phyloP scores from a whole-genome alignment of 768 basidiomycete genomes.

The Mycena crocata region DNA sequence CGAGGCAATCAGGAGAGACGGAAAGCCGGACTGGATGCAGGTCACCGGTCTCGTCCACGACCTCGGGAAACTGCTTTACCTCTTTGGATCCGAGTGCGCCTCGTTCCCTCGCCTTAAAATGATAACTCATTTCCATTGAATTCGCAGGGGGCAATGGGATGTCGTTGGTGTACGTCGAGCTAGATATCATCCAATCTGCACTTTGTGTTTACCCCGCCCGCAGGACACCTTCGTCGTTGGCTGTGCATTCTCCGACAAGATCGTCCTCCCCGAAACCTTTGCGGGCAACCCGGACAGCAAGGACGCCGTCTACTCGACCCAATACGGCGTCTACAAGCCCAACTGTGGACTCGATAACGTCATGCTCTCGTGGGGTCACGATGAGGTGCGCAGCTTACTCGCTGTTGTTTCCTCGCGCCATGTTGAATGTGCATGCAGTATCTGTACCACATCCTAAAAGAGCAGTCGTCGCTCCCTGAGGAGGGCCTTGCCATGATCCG shows the following conservation, averaged over 20 bases:
- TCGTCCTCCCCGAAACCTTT: slow-evolving; percentile 76
- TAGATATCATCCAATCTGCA: slow-evolving; percentile 1
- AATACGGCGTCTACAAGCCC: slow-evolving; percentile 80
- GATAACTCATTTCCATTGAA: not conserved
- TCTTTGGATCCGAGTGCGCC: slow-evolving; percentile 75
- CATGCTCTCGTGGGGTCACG: slow-evolving; percentile 55
- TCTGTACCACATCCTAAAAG: slow-evolving; percentile 85
- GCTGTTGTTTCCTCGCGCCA: not conserved
- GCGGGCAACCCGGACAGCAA: slow-evolving; percentile 62
- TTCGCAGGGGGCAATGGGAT: slow-evolving; percentile 83
- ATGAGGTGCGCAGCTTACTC: slow-evolving; percentile 80
- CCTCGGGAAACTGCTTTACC: slow-evolving; percentile 82
- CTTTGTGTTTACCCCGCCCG: slow-evolving; percentile 41
- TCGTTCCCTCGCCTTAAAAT: not conserved
- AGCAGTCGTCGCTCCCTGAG: slow-evolving; percentile 82
- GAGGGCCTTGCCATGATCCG: slow-evolving; percentile 93
- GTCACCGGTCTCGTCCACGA: slow-evolving; percentile 73
- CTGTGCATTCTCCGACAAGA: slow-evolving; percentile 86
- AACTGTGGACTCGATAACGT: slow-evolving; percentile 88
- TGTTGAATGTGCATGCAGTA: slow-evolving; percentile 61
- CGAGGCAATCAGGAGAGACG: slow-evolving; percentile 88
- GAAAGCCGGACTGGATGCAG: slow-evolving; percentile 95
- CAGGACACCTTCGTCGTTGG: slow-evolving; percentile 83
- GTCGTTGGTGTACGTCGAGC: slow-evolving; percentile 80
- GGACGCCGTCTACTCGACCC: slow-evolving; percentile 66